Percentiles rank a stretch among this genome's conserved stretches.
Conservation (phyloP, 1,139 yeast genomes). For the Magnusiomyces magnusii region DNA sequence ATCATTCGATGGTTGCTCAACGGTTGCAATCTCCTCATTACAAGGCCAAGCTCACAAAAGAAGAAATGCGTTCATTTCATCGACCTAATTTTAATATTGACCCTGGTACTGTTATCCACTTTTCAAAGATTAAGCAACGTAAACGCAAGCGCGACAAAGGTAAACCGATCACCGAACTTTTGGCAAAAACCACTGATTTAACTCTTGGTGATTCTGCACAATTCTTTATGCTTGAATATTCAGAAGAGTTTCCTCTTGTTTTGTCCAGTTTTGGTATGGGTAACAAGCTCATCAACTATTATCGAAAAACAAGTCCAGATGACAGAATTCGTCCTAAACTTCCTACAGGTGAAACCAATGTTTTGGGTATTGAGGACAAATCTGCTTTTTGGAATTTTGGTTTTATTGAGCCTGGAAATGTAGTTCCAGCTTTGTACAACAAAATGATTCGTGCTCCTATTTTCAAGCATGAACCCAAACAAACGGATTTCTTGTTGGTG, state of each 20-base stretch:
- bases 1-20: constrained; percentile 84
- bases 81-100: constrained; percentile 67
- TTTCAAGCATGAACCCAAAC: constrained; percentile 70
- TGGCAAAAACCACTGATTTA: constrained; percentile 63
- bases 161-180: constrained; percentile 66
- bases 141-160: constrained; percentile 89
- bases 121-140: constrained; percentile 68
- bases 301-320: constrained; percentile 73
- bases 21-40: constrained; percentile 88
- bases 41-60: constrained; percentile 64
- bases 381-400: constrained; percentile 99
- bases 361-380: constrained; percentile 87
- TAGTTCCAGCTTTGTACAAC: constrained; percentile 89
- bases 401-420: constrained; percentile 87
- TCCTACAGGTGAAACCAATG: constrained; percentile 91
- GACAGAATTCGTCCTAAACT: constrained; percentile 85
- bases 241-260: constrained; percentile 83
- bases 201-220: constrained; percentile 79
- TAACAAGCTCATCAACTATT: constrained; percentile 84
- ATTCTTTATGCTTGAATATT: constrained; percentile 73
- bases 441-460: constrained; percentile 91
- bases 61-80: constrained; percentile 72
- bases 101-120: constrained; percentile 69
- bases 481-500: constrained; percentile 75
- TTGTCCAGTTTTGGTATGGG: constrained; percentile 95